These are phyloP conservation scores for Antitrichia curtipendula DNA, from an alignment of 225 moss, liverwort and hornwort genomes.

Conservation along the genomic window DNA sequence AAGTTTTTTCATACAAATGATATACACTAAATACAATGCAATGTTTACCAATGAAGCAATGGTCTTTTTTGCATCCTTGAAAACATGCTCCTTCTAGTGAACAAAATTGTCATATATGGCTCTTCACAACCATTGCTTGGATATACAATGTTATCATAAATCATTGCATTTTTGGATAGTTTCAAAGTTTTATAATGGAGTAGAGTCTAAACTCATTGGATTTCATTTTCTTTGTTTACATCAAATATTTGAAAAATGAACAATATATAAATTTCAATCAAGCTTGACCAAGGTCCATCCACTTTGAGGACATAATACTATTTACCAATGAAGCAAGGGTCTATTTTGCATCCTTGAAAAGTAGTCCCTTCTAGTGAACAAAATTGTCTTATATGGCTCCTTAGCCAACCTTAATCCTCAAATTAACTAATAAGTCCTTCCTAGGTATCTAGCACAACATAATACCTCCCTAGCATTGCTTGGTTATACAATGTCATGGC, in stretches of 20 bases:
- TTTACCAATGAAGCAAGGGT: background rate
- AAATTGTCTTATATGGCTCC: background rate
- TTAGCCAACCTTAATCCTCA: background rate
- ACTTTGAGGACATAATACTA: background rate
- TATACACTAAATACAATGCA: background rate
- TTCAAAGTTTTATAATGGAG: background rate
- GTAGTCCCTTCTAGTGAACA: fast-evolving
- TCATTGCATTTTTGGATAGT: background rate
- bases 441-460: fast-evolving
- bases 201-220: background rate
- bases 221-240: background rate
- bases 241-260: background rate
- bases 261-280: background rate
- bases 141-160: too few species aligned
- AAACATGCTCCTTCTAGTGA: too few species aligned
- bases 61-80: too few species aligned
- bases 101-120: too few species aligned
- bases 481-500: background rate
- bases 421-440: background rate
- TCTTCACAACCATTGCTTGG: too few species aligned
- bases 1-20: background rate
- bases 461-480: background rate
- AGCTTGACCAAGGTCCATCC: background rate
- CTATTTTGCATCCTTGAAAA: background rate
- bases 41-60: background rate